A percentile compares a stretch with the other conserved stretches of the same genome.
Evolutionary conservation across 345 rosid genomes (phyloP).

Genomic region (Acer negundo): DNA sequence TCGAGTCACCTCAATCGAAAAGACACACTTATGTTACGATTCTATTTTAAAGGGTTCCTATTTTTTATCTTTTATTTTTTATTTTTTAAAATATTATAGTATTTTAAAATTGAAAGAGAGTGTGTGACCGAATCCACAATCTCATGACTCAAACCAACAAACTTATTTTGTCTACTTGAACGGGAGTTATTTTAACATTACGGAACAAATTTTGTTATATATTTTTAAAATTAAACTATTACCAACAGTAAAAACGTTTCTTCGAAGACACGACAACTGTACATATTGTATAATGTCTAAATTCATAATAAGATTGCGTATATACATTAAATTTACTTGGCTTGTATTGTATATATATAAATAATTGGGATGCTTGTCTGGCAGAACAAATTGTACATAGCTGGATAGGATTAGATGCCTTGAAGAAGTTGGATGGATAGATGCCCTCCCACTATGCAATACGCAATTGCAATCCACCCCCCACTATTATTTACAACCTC

Average conservation of each 20-base stretch:
- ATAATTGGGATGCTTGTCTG: constrained; percentile 25
- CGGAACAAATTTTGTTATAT: neutral
- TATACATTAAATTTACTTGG: neutral
- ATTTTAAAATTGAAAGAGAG: too few relatives aligned
- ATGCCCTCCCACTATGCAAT: constrained; percentile 28
- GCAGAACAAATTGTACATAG: constrained; percentile 5
- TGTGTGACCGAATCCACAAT: too few relatives aligned
- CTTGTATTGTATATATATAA: neutral
- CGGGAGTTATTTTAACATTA: neutral
- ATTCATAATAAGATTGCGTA: neutral
- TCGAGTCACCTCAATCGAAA: too few relatives aligned
- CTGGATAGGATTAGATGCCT: constrained; percentile 29
- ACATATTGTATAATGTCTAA: neutral
- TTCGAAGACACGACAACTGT: neutral
- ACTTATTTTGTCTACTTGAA: too few relatives aligned
- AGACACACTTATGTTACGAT: too few relatives aligned
- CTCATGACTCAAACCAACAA: too few relatives aligned
- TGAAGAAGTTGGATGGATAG: constrained; percentile 20
- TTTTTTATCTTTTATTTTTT: too few relatives aligned
- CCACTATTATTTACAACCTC: constrained; percentile 24
- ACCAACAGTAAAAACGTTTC: neutral
- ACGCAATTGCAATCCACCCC: neutral
- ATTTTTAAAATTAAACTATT: neutral
- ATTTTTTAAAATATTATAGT: too few relatives aligned
- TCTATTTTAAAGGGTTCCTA: too few relatives aligned